phyloP scores from a whole-genome alignment of 169 alveolate species.

The Plasmodium blacklocki region DNA sequence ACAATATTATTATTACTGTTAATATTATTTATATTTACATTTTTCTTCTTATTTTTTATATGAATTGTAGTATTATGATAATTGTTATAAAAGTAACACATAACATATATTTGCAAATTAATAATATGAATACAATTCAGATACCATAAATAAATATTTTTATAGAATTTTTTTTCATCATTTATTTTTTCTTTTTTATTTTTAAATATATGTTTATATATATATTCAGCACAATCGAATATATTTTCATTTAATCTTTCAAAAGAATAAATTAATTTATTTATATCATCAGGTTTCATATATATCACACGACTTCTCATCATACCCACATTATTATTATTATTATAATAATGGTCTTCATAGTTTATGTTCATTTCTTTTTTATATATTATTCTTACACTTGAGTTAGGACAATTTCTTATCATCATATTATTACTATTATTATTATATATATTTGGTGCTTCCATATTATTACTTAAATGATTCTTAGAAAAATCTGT shows the following conservation, averaged over 20 bases:
- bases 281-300: conserved; percentile 50
- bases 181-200: conserved; percentile 1
- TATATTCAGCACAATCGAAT: conserved; percentile 23
- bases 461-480: background rate
- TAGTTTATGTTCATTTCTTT: conserved; percentile 4
- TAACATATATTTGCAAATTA: conserved; percentile 12
- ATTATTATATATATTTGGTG: background rate
- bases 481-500: background rate
- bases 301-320: conserved; percentile 14
- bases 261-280: conserved; percentile 26
- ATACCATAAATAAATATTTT: conserved; percentile 28
- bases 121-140: conserved; percentile 19
- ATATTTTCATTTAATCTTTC: conserved; percentile 26
- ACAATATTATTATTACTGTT: conserved; percentile 15
- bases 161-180: conserved; percentile 7
- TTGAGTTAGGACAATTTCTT: background rate
- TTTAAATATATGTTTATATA: conserved; percentile 18
- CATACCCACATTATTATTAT: too few relatives aligned
- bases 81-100: conserved; percentile 46
- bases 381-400: conserved; percentile 5
- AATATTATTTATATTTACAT: conserved; percentile 7
- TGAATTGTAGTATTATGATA: conserved; percentile 39
- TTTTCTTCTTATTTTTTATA: conserved; percentile 21
- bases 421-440: background rate
- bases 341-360: background rate